Base-by-base conservation (phyloP, 192 early-diverging fungal species). In the Coemansia sp. region DNA sequence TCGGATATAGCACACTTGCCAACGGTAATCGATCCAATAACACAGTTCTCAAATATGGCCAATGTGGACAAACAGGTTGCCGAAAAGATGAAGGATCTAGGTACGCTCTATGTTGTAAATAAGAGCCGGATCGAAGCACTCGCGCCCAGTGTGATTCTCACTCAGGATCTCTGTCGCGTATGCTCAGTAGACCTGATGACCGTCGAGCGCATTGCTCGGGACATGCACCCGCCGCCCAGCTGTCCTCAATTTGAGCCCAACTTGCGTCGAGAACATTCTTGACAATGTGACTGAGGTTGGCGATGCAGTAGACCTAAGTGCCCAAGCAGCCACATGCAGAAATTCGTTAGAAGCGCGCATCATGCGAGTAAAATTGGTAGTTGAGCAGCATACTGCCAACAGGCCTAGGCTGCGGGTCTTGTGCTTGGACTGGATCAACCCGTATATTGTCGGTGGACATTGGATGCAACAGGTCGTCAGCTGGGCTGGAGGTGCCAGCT, bases 391-490 rank as follows among this genome's bases (percentile, higher is more conserved):
- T 26, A 48, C 63, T 18, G 51, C 63, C 10, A 24, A 16, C 5
- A 11, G 56, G 34, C n/a, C 23, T 16, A 51, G 37, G 18, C 59
- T 50, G 43, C 61, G 70, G 43, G 79, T 84, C 43, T 45, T 65
- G 24, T 84, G 82, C 53, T 53, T 85, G 10, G 86, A 87, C 60
- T 87, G 86, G 86, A 69, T 77, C 28, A 79, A 84, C 64, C 86
- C 86, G 18, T 69, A 83, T 20, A 85, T 76, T 18, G 56, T 68
- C 23, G 59, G 58, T 16, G 84, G 84, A 10, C 84, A 85, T 53
- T 86, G 84, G 83, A 85, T 82, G 51, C 71, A 79, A 3, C 76
- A 87, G 62, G 60, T 87, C 39, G 78, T 87, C 35, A 58, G 84
- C 20, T 67, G 84, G 64, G 86, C 86, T 33, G 86, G 84, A 10